Evolutionary conservation across 169 alveolate species (phyloP).

Genomic region (Neospora caninum): DNA sequence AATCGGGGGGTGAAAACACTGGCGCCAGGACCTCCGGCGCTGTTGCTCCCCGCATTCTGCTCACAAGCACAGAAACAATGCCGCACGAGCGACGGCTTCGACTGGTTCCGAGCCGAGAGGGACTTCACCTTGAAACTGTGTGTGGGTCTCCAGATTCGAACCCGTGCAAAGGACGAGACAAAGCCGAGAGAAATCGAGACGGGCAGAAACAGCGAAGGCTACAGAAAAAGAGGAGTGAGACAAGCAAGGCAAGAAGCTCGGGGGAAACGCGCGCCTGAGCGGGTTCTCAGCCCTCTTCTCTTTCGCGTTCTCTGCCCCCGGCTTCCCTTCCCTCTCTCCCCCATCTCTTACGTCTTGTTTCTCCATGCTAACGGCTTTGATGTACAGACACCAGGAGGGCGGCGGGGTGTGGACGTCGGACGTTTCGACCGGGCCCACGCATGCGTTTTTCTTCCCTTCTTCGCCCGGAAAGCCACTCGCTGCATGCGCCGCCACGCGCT

Average conservation of each 20-base stretch:
- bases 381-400: conserved; percentile 50
- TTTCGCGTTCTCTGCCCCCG: neutral
- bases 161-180: no score
- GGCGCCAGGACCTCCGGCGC: conserved; percentile 10
- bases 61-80: neutral
- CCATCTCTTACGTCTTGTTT: conserved; percentile 19
- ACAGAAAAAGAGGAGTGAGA: no score
- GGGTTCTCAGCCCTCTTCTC: neutral
- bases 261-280: no score
- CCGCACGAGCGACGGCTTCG: neutral
- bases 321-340: neutral
- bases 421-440: neutral
- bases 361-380: conserved; percentile 25
- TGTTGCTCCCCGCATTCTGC: neutral
- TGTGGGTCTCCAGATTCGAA: no score
- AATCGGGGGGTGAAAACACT: conserved; percentile 1
- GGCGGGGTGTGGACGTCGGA: conserved; percentile 31
- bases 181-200: no score
- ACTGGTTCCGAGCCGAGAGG: no score
- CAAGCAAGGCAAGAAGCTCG: no score
- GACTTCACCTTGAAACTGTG: no score
- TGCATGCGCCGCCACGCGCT: neutral
- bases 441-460: neutral
- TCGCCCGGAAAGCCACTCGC: neutral
- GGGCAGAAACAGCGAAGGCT: no score